phyloP scores from a whole-genome alignment of 2,329 filamentous ascomycete species.

The Blastomyces parvus region DNA sequence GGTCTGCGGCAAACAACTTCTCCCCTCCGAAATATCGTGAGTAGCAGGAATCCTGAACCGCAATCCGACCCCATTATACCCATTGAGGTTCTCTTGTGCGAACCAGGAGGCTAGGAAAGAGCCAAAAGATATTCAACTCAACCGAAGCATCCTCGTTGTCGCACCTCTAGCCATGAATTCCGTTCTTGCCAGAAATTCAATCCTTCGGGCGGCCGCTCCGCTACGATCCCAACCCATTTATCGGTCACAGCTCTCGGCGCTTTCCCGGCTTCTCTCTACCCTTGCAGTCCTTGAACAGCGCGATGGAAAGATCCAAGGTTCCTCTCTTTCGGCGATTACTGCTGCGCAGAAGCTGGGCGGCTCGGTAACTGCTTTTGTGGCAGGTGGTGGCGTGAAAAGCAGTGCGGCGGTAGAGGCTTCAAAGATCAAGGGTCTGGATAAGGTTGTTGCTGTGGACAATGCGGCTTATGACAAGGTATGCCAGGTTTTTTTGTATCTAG shows the following conservation, averaged over 20 bases:
- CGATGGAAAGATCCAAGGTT: conserved; percentile 73
- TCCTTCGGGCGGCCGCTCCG: conserved; percentile 29
- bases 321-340: conserved; percentile 74
- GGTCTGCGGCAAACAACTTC: background rate
- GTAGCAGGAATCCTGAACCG: background rate
- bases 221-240: conserved; percentile 39
- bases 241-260: conserved; percentile 41
- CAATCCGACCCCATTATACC: background rate
- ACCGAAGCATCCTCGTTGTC: background rate
- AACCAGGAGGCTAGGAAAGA: background rate
- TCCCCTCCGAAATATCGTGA: background rate
- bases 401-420: conserved; percentile 70
- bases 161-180: background rate
- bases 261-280: conserved; percentile 68
- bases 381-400: conserved; percentile 64
- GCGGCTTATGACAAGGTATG: conserved; percentile 79
- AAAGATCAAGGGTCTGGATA: conserved; percentile 83
- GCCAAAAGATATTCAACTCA: background rate
- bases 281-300: conserved; percentile 87
- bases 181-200: conserved; percentile 21
- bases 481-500: conserved; percentile 1
- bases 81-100: background rate
- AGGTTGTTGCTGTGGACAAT: conserved; percentile 83
- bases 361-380: conserved; percentile 74
- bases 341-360: conserved; percentile 83